Conservation (phyloP, 2,329 filamentous ascomycete genomes). For the Aspergillus candidus region DNA sequence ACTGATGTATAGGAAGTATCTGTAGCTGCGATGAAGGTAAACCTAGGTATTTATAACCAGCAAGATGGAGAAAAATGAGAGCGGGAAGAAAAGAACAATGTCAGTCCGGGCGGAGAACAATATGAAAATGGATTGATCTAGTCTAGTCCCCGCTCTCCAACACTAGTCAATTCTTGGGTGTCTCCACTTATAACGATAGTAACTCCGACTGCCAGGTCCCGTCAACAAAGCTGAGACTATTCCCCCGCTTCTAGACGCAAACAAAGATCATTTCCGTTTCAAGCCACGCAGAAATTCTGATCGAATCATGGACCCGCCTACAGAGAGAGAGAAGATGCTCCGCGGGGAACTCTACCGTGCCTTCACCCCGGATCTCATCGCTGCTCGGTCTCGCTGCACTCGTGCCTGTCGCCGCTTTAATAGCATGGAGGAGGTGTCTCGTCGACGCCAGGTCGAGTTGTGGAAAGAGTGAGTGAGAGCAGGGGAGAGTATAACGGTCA, state of each 20-base stretch:
- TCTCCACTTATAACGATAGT: too few relatives aligned
- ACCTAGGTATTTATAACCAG: too few relatives aligned
- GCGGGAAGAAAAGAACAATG: slow-evolving; percentile 11
- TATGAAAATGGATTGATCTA: slow-evolving; percentile 1
- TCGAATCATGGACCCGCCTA: slow-evolving; percentile 14
- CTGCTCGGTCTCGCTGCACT: slow-evolving; percentile 57
- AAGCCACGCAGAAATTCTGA: slow-evolving; percentile 3
- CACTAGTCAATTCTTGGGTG: too few relatives aligned
- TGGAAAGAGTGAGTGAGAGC: slow-evolving; percentile 60
- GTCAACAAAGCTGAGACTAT: too few relatives aligned
- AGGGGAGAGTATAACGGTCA: background rate
- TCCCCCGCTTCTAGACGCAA: too few relatives aligned
- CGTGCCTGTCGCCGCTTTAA: slow-evolving; percentile 61
- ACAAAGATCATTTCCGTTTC: too few relatives aligned
- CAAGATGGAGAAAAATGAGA: background rate
- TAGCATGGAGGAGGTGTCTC: slow-evolving; percentile 51
- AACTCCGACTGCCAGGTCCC: too few relatives aligned
- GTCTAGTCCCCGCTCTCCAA: too few relatives aligned
- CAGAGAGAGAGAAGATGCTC: slow-evolving; percentile 47
- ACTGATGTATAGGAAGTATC: too few relatives aligned
- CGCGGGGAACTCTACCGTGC: slow-evolving; percentile 67
- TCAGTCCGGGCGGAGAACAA: slow-evolving; percentile 7
- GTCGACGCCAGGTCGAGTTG: slow-evolving; percentile 59
- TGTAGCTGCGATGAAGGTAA: too few relatives aligned
- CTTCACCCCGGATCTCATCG: slow-evolving; percentile 62